Evolutionary conservation across 768 basidiomycete species (phyloP).

Genomic region (Suillus americanus): DNA sequence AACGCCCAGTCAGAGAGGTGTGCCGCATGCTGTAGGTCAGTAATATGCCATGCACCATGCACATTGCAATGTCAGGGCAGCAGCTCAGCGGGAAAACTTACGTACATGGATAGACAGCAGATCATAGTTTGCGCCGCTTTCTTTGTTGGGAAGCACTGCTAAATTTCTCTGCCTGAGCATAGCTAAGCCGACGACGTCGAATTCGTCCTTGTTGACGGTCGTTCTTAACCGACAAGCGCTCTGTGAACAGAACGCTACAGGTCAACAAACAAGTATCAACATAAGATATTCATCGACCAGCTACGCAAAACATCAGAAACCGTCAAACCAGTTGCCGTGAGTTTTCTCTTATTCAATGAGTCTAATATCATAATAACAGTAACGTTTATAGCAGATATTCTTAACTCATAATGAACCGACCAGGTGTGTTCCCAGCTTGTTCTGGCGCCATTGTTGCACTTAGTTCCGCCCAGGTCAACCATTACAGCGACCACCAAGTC

Average conservation of each 20-base stretch:
- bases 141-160: neutral
- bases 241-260: neutral
- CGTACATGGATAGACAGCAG: neutral
- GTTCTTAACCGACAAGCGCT: neutral
- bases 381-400: neutral
- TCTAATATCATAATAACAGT: neutral
- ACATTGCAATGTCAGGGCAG: neutral
- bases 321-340: conserved; percentile 9
- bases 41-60: neutral
- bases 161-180: neutral
- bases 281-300: conserved; percentile 16
- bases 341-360: neutral
- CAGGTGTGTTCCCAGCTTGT: conserved; percentile 41
- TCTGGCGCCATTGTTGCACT: conserved; percentile 17
- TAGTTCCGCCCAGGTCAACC: conserved; percentile 61
- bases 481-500: conserved; percentile 76
- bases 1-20: neutral
- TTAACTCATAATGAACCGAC: conserved; percentile 51
- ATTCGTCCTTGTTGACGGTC: neutral
- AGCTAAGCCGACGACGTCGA: neutral
- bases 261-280: conserved; percentile 29
- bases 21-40: neutral
- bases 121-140: neutral
- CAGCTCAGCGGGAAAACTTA: neutral
- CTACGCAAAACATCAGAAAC: conserved; percentile 16